Conservation (phyloP, 352 stramenopile genomes). For the Phytophthora vignae region DNA sequence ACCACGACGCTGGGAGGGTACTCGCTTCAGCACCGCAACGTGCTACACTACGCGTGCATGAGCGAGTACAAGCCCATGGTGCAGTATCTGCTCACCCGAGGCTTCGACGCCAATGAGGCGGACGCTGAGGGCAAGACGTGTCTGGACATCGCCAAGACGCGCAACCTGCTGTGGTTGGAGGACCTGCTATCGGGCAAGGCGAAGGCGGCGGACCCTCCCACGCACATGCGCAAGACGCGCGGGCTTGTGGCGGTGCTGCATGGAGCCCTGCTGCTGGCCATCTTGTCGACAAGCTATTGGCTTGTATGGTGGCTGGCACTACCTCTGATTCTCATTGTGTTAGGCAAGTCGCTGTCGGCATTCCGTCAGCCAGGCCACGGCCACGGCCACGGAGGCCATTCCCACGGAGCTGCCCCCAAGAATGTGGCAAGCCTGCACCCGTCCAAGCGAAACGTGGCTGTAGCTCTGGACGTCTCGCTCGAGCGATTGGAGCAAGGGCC, state of each 20-base stretch:
- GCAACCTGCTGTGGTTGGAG: constrained; percentile 54
- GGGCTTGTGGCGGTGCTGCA: constrained; percentile 63
- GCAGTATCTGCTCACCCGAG: constrained; percentile 67
- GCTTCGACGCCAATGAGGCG: constrained; percentile 57
- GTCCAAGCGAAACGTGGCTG: constrained; percentile 54
- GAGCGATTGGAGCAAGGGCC: constrained; percentile 28
- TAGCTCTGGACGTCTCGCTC: constrained; percentile 46
- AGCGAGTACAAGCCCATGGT: constrained; percentile 75
- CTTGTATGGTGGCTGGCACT: constrained; percentile 77
- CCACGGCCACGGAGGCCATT: constrained; percentile 45
- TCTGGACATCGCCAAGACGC: constrained; percentile 51
- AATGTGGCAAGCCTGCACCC: constrained; percentile 43
- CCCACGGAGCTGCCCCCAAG: constrained; percentile 48
- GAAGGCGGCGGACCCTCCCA: constrained; percentile 52
- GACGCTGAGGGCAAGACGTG: constrained; percentile 57
- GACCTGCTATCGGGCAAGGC: constrained; percentile 53
- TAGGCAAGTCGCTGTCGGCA: constrained; percentile 55
- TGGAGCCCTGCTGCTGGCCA: constrained; percentile 48
- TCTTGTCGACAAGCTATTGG: constrained; percentile 70
- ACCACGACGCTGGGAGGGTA: constrained; percentile 39
- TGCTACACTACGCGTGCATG: constrained; percentile 70
- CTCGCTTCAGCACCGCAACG: constrained; percentile 43
- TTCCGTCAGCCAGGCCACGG: constrained; percentile 51
- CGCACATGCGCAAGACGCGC: constrained; percentile 61
- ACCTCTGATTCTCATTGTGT: constrained; percentile 62